Base-by-base conservation (phyloP, 768 basidiomycete genomes). In the Hypholoma sublateritium region DNA sequence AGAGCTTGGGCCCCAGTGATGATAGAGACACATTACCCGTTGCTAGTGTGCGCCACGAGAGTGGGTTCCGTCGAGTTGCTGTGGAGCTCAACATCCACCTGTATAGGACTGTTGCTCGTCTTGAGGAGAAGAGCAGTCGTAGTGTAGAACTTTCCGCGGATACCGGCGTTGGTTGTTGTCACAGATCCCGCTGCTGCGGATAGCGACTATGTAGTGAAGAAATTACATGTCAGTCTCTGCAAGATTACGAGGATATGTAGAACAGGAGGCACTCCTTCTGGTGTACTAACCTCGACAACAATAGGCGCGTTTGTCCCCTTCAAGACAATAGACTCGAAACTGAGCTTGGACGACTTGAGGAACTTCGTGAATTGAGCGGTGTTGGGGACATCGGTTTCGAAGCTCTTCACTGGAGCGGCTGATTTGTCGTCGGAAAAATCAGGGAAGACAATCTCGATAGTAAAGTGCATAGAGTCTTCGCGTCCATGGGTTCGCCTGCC, bases 341-440 rank as follows among this genome's bases (percentile, higher is more conserved):
- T 16, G 16, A 61, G 22, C 22, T 53, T 61, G 9, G 25, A 32
- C 28, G 28, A 12, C n/a, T 22, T 50, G 13, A 55, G 12, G 17
- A 32, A 32, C 5, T 32, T 73, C 69, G 16, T 64, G 71, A 12
- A 86, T 53, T 83, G 78, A 7, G 52, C 35, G 56, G 79, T 83
- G 44, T 72, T 68, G 5, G 77, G 77, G 45, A 81, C 54, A 41
- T 73, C 63, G 1, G 81, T 81, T 55, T 78, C 73, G 25, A 86
- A 69, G 19, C 69, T 67, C 50, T 78, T 74, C 21, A 84, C 65
- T 61, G 52, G 16, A 80, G 62, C 22, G 69, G 50, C 1, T 57
- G 58, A 6, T 37, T 50, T 21, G 13, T 14, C 16, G 19, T 22
- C 28, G n/a, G 39, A 12, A 22, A 32, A 2, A 47, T 60, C 48